Conservation (phyloP, 2,329 filamentous ascomycete species). For the Diaporthe capsici region DNA sequence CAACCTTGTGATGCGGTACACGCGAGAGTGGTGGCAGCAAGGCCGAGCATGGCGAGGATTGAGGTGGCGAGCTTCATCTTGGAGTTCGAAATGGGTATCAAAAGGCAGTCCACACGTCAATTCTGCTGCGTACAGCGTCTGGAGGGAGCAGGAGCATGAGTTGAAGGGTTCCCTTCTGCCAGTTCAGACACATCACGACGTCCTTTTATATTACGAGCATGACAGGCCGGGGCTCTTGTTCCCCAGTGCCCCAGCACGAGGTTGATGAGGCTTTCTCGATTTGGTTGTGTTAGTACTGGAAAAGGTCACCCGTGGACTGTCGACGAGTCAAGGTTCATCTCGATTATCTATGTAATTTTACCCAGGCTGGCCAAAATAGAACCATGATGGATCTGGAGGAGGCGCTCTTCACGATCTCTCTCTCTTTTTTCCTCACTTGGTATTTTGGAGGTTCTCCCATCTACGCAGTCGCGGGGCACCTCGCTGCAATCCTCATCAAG, state of each 20-base stretch:
- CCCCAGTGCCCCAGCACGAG: neutral
- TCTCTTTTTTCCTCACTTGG: neutral
- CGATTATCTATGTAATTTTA: constrained; percentile 18
- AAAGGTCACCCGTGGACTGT: neutral
- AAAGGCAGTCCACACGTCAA: neutral
- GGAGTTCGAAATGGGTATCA: neutral
- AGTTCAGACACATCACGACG: neutral
- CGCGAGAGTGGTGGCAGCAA: neutral
- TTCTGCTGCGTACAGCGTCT: neutral
- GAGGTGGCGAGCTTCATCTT: constrained; percentile 1
- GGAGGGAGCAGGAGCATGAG: neutral
- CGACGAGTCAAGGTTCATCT: constrained; percentile 20
- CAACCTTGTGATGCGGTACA: constrained; percentile 22
- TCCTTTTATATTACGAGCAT: neutral
- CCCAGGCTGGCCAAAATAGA: neutral
- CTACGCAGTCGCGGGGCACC: neutral
- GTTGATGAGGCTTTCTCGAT: neutral
- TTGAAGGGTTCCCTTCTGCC: neutral
- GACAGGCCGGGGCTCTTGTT: neutral
- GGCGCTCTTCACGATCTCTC: neutral
- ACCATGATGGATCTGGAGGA: neutral
- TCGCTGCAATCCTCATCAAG: neutral
- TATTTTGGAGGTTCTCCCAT: neutral
- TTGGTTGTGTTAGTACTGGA: neutral
- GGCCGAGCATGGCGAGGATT: neutral